phyloP scores from a whole-genome alignment of 306 rosid species.

The Sicyos edulis region DNA sequence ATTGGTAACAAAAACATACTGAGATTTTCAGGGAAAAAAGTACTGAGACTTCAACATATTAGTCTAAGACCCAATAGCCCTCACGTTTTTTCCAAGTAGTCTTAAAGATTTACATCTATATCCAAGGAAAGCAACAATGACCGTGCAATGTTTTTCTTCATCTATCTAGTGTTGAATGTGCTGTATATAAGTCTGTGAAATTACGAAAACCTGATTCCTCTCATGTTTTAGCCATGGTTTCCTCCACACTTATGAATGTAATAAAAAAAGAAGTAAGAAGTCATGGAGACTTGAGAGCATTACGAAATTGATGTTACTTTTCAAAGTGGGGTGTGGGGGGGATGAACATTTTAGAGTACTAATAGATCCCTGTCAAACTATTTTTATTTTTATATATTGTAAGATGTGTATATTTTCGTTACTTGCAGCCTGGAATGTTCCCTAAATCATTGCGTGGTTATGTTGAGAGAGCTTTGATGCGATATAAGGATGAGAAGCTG shows the following conservation, averaged over 20 bases:
- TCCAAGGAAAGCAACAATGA: not conserved
- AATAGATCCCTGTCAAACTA: not conserved
- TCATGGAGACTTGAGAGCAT: not conserved
- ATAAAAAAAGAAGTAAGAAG: not conserved
- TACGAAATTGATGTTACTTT: not conserved
- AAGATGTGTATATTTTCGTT: constrained; percentile 15
- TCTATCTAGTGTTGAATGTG: too few relatives aligned
- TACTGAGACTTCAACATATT: not conserved
- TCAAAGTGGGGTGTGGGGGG: not conserved
- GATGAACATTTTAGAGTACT: not conserved
- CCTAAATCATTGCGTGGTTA: constrained; percentile 89
- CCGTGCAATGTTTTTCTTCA: not conserved
- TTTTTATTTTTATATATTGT: not conserved
- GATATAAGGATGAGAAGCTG: constrained; percentile 81
- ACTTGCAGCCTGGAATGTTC: constrained; percentile 74
- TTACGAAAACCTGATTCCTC: not conserved
- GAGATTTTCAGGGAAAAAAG: not conserved
- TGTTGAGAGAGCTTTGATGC: constrained; percentile 92
- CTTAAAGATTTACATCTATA: not conserved
- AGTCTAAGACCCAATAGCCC: not conserved
- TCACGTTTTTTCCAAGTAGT: not conserved
- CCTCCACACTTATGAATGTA: not conserved
- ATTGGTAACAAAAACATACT: not conserved
- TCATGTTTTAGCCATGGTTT: not conserved
- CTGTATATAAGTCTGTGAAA: too few relatives aligned